Conservation (phyloP, 2,329 filamentous ascomycete species). For the Fusarium algeriense region DNA sequence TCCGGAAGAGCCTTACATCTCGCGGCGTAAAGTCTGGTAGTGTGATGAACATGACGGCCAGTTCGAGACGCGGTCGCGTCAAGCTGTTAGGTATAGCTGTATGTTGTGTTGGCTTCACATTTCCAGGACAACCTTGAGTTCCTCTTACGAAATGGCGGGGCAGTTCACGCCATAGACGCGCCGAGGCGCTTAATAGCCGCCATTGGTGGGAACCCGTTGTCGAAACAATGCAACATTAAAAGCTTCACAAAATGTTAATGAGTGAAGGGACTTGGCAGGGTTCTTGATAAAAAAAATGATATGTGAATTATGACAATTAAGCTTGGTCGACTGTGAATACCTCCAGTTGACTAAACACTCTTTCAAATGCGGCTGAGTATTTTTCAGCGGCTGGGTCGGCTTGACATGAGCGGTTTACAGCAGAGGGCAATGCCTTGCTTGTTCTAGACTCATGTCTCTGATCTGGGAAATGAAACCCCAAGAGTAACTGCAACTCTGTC, state of each 20-base stretch:
- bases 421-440: slow-evolving; percentile 13
- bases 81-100: slow-evolving; percentile 24
- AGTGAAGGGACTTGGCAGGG: neutral
- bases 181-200: slow-evolving; percentile 44
- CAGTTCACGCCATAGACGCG: slow-evolving; percentile 37
- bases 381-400: slow-evolving; percentile 39
- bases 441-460: slow-evolving; percentile 34
- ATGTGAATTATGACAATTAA: slow-evolving; percentile 11
- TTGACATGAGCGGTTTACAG: slow-evolving; percentile 30
- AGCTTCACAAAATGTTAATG: neutral
- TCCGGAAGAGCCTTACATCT: slow-evolving; percentile 66
- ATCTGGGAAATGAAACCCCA: slow-evolving; percentile 35
- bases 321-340: neutral
- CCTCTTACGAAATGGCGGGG: slow-evolving; percentile 32
- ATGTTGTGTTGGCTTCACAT: slow-evolving; percentile 33
- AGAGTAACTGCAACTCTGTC: slow-evolving; percentile 26
- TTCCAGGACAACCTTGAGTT: slow-evolving; percentile 26
- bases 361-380: slow-evolving; percentile 4
- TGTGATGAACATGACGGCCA: slow-evolving; percentile 67
- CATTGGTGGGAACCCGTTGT: slow-evolving; percentile 12
- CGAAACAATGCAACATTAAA: slow-evolving; percentile 27
- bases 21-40: slow-evolving; percentile 77
- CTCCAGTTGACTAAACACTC: neutral
- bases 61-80: slow-evolving; percentile 34
- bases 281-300: neutral